phyloP scores from a whole-genome alignment of 2,329 filamentous ascomycete genomes.

The Penicillium sp. region DNA sequence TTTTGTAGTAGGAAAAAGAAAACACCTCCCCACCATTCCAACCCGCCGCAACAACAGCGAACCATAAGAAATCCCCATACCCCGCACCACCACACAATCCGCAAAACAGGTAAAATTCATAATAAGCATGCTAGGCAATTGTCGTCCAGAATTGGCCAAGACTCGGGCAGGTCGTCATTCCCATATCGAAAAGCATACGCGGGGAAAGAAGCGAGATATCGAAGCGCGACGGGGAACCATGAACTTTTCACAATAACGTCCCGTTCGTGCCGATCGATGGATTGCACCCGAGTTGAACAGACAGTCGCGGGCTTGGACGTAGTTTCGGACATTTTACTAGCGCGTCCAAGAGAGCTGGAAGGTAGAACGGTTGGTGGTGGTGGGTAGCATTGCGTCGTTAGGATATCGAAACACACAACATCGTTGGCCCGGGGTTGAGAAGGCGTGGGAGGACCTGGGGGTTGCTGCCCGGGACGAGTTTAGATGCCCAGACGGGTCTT shows the following conservation, averaged over 20 bases:
- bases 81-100: constrained; percentile 6
- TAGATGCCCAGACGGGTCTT: constrained; percentile 99
- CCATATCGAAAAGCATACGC: neutral
- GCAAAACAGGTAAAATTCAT: neutral
- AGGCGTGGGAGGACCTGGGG: constrained; percentile 49
- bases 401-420: constrained; percentile 23
- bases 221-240: neutral
- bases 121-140: neutral
- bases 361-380: constrained; percentile 10
- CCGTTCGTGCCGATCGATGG: neutral
- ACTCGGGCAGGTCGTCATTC: constrained; percentile 4
- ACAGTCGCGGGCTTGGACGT: constrained; percentile 23
- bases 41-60: constrained; percentile 9
- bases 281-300: neutral
- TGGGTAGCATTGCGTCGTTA: constrained; percentile 22
- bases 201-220: neutral
- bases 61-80: neutral
- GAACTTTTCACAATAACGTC: neutral
- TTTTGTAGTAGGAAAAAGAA: constrained; percentile 26
- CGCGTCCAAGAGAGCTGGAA: constrained; percentile 19
- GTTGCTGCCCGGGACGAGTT: constrained; percentile 44
- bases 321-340: constrained; percentile 27
- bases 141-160: neutral
- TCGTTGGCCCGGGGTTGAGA: constrained; percentile 29
- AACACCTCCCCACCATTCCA: constrained; percentile 20